Percentiles rank a stretch among this genome's conserved stretches.
phyloP scores from a whole-genome alignment of 805 yeast species.

The Wickerhamiella azyma region DNA sequence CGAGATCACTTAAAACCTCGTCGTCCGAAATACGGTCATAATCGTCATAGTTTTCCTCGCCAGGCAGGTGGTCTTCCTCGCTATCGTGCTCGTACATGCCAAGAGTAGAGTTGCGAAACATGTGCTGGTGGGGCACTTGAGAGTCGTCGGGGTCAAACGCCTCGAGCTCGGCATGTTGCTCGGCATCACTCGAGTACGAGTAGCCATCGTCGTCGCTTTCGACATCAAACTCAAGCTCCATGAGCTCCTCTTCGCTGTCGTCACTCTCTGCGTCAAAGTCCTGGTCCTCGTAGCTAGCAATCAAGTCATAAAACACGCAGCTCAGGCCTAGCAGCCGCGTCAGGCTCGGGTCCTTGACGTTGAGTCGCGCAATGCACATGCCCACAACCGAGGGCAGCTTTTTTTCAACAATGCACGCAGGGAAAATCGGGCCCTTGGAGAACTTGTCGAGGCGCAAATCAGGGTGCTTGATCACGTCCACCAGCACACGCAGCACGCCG shows the following conservation, averaged over 20 bases:
- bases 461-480: not conserved
- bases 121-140: not conserved
- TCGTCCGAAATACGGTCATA: constrained; percentile 9
- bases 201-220: not conserved
- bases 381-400: not conserved
- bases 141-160: not conserved
- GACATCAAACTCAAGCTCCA: not conserved
- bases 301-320: not conserved
- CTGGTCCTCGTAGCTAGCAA: not conserved
- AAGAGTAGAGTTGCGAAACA: constrained; percentile 8
- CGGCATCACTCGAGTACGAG: not conserved
- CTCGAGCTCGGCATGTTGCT: not conserved
- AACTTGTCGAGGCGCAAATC: not conserved
- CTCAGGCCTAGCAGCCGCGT: not conserved
- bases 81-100: constrained; percentile 8
- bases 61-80: not conserved
- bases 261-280: constrained; percentile 1
- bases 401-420: constrained; percentile 2
- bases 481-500: not conserved
- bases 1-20: constrained; percentile 8
- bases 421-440: constrained; percentile 5
- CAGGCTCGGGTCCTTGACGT: not conserved
- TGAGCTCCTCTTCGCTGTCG: constrained; percentile 1
- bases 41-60: not conserved
- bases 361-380: not conserved